These are phyloP conservation scores for Aspergillus spinulosporus DNA, from an alignment of 2,329 filamentous ascomycete species.

Conservation along the genomic window DNA sequence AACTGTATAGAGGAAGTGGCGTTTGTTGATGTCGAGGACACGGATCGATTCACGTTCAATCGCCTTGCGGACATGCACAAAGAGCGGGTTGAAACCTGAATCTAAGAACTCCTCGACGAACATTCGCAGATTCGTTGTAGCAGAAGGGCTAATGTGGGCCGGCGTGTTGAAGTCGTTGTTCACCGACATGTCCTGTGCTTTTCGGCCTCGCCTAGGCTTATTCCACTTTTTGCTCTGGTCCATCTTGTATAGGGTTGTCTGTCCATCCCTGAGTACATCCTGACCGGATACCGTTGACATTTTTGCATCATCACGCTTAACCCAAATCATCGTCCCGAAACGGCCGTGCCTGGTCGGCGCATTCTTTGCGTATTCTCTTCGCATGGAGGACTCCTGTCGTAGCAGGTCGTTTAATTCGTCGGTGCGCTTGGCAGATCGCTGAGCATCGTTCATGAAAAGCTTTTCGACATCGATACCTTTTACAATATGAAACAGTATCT, in stretches of 20 bases:
- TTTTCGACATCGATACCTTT: constrained; percentile 84
- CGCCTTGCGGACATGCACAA: constrained; percentile 80
- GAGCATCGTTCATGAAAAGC: constrained; percentile 78
- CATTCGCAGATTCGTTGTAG: constrained; percentile 71
- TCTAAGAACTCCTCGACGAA: constrained; percentile 96
- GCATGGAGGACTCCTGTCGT: constrained; percentile 80
- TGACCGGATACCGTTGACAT: constrained; percentile 87
- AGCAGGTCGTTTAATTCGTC: constrained; percentile 74
- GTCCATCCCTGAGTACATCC: constrained; percentile 72
- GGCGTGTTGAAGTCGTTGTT: constrained; percentile 74
- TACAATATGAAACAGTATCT: constrained; percentile 87
- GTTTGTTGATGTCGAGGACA: constrained; percentile 71
- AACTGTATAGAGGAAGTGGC: constrained; percentile 89
- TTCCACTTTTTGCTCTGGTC: constrained; percentile 89
- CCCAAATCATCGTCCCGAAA: constrained; percentile 97
- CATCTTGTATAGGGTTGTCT: constrained; percentile 79
- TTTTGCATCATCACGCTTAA: constrained; percentile 81
- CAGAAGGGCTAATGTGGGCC: constrained; percentile 67
- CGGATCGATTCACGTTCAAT: constrained; percentile 87
- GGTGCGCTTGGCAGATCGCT: constrained; percentile 67
- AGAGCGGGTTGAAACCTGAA: constrained; percentile 90
- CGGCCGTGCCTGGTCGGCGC: constrained; percentile 86
- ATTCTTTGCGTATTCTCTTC: constrained; percentile 71
- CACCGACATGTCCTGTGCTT: constrained; percentile 60
- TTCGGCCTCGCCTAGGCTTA: constrained; percentile 67